These are phyloP conservation scores for Euclidium syriacum DNA, from an alignment of 345 rosid genomes.

Conservation along the genomic window DNA sequence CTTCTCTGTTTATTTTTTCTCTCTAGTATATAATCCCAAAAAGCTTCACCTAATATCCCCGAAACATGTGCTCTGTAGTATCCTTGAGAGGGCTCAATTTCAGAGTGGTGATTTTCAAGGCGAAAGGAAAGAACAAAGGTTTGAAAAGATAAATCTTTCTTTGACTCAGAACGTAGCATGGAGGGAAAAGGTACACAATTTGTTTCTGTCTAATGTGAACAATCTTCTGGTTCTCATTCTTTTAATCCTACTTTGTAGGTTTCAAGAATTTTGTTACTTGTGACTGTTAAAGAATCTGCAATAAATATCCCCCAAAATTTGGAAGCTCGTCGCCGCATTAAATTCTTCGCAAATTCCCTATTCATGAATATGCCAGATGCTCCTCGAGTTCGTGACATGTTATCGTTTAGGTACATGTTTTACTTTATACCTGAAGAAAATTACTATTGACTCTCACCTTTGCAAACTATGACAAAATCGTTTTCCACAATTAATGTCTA, in stretches of 20 bases:
- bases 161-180: constrained; percentile 16
- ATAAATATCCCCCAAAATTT: constrained; percentile 84
- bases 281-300: constrained; percentile 81
- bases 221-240: no score
- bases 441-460: neutral
- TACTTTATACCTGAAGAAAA: neutral
- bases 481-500: constrained; percentile 24
- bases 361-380: constrained; percentile 79
- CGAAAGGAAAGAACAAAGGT: constrained; percentile 45
- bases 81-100: constrained; percentile 33
- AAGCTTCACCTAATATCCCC: neutral
- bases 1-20: neutral
- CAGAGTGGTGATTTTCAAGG: constrained; percentile 5
- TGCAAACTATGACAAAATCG: neutral
- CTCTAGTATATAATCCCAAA: neutral
- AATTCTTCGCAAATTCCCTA: constrained; percentile 79
- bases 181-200: constrained; percentile 56
- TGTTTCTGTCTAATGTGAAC: no score
- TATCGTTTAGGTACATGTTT: constrained; percentile 41
- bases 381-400: no score
- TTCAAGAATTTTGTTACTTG: constrained; percentile 55
- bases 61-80: constrained; percentile 29
- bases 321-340: constrained; percentile 80
- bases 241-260: constrained; percentile 43
- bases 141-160: constrained; percentile 41